phyloP scores from a whole-genome alignment of 2,329 filamentous ascomycete genomes.

The Cladosporium sp. region DNA sequence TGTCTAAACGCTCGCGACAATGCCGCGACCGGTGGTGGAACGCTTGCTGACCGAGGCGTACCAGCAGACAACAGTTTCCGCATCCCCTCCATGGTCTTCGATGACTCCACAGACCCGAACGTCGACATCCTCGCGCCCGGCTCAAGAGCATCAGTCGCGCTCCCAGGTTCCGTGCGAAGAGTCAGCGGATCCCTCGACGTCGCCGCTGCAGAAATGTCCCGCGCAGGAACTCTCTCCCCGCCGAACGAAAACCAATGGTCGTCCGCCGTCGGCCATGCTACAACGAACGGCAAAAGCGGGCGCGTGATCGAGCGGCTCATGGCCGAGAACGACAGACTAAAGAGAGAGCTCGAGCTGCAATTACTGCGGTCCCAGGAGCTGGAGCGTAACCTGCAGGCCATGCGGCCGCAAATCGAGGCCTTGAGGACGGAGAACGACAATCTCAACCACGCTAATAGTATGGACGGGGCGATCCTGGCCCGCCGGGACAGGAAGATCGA shows the following conservation, averaged over 20 bases:
- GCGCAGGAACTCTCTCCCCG: conserved; percentile 1
- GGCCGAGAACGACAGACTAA: conserved; percentile 71
- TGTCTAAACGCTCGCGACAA: not conserved
- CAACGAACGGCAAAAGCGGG: conserved; percentile 62
- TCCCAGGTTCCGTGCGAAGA: conserved; percentile 4
- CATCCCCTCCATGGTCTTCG: conserved; percentile 10
- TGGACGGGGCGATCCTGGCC: conserved; percentile 64
- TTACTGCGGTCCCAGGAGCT: conserved; percentile 57
- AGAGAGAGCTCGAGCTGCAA: conserved; percentile 53
- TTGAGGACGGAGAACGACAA: conserved; percentile 63
- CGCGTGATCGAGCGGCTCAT: conserved; percentile 76
- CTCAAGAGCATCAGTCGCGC: not conserved
- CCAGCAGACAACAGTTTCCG: conserved; percentile 6
- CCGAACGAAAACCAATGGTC: conserved; percentile 46
- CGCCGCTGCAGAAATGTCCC: conserved; percentile 4
- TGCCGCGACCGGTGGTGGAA: no score
- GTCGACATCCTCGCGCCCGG: not conserved
- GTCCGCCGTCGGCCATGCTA: conserved; percentile 62
- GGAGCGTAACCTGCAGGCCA: conserved; percentile 59
- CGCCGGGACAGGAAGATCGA: conserved; percentile 71
- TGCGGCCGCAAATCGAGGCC: conserved; percentile 66
- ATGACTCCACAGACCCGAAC: conserved; percentile 1
- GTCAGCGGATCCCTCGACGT: conserved; percentile 9
- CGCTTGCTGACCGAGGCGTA: not conserved
- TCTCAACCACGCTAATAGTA: conserved; percentile 61